These are phyloP conservation scores for Vicia sativa DNA, from an alignment of 306 rosid species.

Conservation along the genomic window DNA sequence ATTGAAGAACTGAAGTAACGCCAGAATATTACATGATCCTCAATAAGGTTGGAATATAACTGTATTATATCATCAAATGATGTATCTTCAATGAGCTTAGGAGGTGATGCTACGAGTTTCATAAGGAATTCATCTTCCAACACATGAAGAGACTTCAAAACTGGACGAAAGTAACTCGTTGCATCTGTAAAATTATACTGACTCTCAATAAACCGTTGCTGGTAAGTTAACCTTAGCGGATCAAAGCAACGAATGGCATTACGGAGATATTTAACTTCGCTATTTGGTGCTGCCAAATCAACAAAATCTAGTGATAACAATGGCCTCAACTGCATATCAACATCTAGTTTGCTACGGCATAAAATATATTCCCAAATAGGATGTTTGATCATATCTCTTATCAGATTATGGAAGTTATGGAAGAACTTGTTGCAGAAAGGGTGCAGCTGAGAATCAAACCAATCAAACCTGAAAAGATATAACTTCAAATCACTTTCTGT, in stretches of 20 bases:
- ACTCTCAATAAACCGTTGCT: constrained; percentile 61
- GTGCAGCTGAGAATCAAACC: constrained; percentile 61
- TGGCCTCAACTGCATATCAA: constrained; percentile 54
- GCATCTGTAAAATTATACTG: constrained; percentile 38
- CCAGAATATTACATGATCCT: constrained; percentile 71
- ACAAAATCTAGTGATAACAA: constrained; percentile 61
- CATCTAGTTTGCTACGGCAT: constrained; percentile 38
- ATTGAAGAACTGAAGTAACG: constrained; percentile 47
- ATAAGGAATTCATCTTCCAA: constrained; percentile 67
- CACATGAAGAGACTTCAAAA: constrained; percentile 55
- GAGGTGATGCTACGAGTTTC: constrained; percentile 52
- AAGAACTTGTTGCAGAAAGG: constrained; percentile 59
- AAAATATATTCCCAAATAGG: constrained; percentile 69
- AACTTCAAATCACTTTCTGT: constrained; percentile 62
- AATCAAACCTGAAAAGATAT: constrained; percentile 65
- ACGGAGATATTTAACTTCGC: constrained; percentile 39
- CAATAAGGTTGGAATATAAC: constrained; percentile 62
- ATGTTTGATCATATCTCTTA: constrained; percentile 59
- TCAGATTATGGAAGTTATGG: constrained; percentile 39
- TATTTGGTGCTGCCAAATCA: constrained; percentile 47
- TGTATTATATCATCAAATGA: constrained; percentile 51
- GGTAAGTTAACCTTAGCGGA: constrained; percentile 57
- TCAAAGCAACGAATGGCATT: constrained; percentile 65
- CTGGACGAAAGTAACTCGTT: constrained; percentile 38
- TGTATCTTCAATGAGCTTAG: constrained; percentile 57